Conservation (phyloP, 371 early-diverging fungal species). For the Apophysomyces variabilis region DNA sequence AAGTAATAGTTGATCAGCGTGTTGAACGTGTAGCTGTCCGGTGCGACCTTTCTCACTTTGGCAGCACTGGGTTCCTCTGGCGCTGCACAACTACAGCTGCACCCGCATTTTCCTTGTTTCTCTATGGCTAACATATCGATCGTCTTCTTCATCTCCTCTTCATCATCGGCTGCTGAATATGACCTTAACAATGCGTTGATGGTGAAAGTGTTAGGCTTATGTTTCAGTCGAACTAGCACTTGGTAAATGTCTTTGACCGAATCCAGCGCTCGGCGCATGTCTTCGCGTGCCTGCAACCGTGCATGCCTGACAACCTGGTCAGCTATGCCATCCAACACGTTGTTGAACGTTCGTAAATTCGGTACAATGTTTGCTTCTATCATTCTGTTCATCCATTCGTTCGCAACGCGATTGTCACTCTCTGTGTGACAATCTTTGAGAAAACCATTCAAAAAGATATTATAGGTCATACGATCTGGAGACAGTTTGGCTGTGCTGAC, state of each 20-base stretch:
- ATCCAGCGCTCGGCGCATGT: conserved; percentile 16
- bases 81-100: conserved; percentile 15
- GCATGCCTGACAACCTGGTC: conserved; percentile 24
- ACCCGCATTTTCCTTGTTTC: conserved; percentile 20
- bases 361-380: conserved; percentile 27
- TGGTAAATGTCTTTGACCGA: conserved; percentile 25
- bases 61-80: neutral
- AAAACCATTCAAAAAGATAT: conserved; percentile 30
- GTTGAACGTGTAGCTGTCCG: conserved; percentile 34
- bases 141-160: conserved; percentile 26
- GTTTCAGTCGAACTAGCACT: conserved; percentile 22
- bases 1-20: conserved; percentile 31
- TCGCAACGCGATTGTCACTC: conserved; percentile 18
- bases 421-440: conserved; percentile 19
- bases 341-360: conserved; percentile 27
- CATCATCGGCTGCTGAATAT: conserved; percentile 29
- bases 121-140: conserved; percentile 22
- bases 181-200: conserved; percentile 28
- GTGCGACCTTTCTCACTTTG: conserved; percentile 15
- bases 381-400: conserved; percentile 36
- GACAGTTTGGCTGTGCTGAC: conserved; percentile 16
- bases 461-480: conserved; percentile 32
- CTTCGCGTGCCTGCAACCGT: conserved; percentile 15
- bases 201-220: conserved; percentile 23
- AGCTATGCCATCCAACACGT: conserved; percentile 27